These are phyloP conservation scores for Dryas drummondii DNA, from an alignment of 306 rosid genomes.

Conservation along the genomic window DNA sequence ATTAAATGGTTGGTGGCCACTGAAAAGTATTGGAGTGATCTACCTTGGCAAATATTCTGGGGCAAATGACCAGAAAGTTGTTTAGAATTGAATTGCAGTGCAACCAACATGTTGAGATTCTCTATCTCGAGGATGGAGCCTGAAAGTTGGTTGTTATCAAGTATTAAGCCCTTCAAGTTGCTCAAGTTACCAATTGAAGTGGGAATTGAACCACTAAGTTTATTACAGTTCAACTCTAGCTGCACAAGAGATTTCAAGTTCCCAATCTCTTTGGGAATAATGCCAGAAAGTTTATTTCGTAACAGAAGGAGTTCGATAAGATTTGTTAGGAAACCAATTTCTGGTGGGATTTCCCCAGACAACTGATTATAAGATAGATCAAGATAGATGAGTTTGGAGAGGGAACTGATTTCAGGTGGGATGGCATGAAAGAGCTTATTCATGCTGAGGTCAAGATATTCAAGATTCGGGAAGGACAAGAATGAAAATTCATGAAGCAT, in stretches of 20 bases:
- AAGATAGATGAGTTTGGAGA: conserved; percentile 26
- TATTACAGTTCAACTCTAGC: not conserved
- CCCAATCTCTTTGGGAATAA: not conserved
- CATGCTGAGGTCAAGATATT: conserved; percentile 25
- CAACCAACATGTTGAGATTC: not conserved
- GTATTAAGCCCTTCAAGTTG: not conserved
- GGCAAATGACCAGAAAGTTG: conserved; percentile 15
- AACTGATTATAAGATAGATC: conserved; percentile 30
- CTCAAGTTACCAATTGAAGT: conserved; percentile 1
- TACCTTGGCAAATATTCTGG: not conserved
- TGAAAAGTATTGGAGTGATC: not conserved
- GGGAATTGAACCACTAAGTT: not conserved
- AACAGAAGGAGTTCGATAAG: not conserved
- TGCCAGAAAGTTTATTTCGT: not conserved
- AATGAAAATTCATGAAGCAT: conserved; percentile 26
- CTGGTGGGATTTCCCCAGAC: conserved; percentile 21
- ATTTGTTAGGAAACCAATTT: conserved; percentile 15
- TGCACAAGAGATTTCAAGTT: conserved; percentile 5
- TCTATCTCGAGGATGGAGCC: conserved; percentile 16
- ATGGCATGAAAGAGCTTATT: conserved; percentile 22
- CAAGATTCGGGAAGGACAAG: conserved; percentile 22
- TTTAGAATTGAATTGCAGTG: not conserved
- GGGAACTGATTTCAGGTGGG: conserved; percentile 25
- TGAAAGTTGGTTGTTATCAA: not conserved
- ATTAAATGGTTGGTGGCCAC: not conserved